These are phyloP conservation scores for Tuber aestivum DNA, from an alignment of 495 filamentous ascomycete species.

Conservation along the genomic window DNA sequence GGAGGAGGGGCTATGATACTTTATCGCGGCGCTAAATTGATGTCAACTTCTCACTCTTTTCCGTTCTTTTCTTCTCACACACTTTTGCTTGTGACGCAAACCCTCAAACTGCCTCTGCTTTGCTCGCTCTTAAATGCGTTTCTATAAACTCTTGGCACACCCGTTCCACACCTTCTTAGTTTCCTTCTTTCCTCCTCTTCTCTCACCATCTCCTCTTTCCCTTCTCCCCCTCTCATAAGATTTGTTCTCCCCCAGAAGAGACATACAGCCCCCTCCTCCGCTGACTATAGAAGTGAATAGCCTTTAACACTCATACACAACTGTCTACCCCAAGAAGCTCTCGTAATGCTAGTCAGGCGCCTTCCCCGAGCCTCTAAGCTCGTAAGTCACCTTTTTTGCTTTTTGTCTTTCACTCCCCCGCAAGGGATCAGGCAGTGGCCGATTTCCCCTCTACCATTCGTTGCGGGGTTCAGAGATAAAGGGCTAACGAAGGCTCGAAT, in stretches of 20 bases:
- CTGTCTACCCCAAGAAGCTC: constrained; percentile 14
- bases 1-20: neutral
- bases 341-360: constrained; percentile 47
- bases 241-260: constrained; percentile 20
- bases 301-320: constrained; percentile 11
- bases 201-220: constrained; percentile 27
- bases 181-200: constrained; percentile 43
- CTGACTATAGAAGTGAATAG: constrained; percentile 17
- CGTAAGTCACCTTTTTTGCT: constrained; percentile 46
- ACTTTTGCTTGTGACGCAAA: neutral
- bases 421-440: neutral
- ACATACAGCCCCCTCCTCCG: constrained; percentile 30
- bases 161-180: constrained; percentile 49
- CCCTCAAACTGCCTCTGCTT: neutral
- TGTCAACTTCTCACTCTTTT: neutral
- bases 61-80: neutral
- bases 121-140: neutral
- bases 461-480: neutral
- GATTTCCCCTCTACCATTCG: neutral
- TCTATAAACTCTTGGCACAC: constrained; percentile 43
- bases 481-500: constrained; percentile 13
- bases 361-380: constrained; percentile 46
- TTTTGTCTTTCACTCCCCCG: constrained; percentile 2
- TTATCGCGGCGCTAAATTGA: neutral
- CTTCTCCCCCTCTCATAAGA: constrained; percentile 44